These are phyloP conservation scores for Spinacia oleracea DNA, from an alignment of 179 eudicot genomes.

Conservation along the genomic window DNA sequence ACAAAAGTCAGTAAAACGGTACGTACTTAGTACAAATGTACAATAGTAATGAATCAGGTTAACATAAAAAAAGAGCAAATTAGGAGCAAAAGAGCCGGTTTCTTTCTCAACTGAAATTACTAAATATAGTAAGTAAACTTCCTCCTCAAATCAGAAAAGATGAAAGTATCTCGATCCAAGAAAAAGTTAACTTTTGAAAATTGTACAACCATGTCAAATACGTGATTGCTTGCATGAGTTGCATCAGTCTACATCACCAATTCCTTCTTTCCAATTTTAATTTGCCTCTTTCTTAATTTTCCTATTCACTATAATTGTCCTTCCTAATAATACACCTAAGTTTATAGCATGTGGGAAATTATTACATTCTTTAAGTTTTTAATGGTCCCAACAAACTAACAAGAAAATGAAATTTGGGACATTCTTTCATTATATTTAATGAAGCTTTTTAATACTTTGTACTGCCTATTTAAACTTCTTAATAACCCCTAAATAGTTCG, in stretches of 20 bases:
- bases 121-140: slow-evolving; percentile 1
- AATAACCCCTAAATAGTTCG: no score
- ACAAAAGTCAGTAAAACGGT: not conserved
- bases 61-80: slow-evolving; percentile 13
- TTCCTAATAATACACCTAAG: slow-evolving; percentile 15
- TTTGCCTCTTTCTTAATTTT: slow-evolving; percentile 10
- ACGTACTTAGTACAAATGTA: not conserved
- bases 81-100: slow-evolving; percentile 16
- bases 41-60: not conserved
- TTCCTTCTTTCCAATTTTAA: no score
- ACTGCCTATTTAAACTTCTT: no score
- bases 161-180: slow-evolving; percentile 1
- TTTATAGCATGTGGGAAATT: slow-evolving; percentile 22
- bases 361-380: slow-evolving; percentile 1
- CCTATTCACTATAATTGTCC: not conserved
- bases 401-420: slow-evolving; percentile 7
- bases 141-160: not conserved
- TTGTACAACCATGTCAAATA: slow-evolving; percentile 4
- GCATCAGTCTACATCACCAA: slow-evolving; percentile 19
- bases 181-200: not conserved
- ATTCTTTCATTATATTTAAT: not conserved
- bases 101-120: slow-evolving; percentile 20
- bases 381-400: slow-evolving; percentile 18
- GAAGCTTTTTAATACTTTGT: no score
- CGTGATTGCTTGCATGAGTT: not conserved